A percentile compares a stretch with the other conserved stretches of the same genome.
phyloP scores from a whole-genome alignment of 1,284 basidiomycete genomes.

The Calocybe gambosa region DNA sequence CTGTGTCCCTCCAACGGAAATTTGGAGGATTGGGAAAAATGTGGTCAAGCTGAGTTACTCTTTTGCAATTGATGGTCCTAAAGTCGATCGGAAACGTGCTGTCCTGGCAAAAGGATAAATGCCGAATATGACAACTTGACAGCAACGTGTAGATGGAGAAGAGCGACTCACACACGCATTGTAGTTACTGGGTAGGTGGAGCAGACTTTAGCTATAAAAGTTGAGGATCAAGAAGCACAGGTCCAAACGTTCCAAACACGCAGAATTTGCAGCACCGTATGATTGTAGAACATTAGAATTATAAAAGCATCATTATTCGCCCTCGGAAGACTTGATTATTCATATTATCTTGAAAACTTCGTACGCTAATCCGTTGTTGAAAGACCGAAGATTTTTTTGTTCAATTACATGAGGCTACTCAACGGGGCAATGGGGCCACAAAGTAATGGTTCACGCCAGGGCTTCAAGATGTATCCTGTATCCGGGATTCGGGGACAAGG shows the following conservation, averaged over 20 bases:
- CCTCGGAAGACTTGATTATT: constrained; percentile 15
- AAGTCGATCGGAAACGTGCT: constrained; percentile 73
- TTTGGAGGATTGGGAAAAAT: constrained; percentile 24
- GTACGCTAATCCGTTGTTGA: constrained; percentile 13
- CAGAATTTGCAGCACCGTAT: constrained; percentile 31
- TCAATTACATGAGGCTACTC: constrained; percentile 29
- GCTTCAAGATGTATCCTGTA: constrained; percentile 49
- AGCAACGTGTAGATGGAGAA: constrained; percentile 68
- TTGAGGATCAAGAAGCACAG: constrained; percentile 59
- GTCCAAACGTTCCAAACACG: constrained; percentile 45
- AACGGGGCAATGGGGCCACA: constrained; percentile 53
- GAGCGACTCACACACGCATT: constrained; percentile 37
- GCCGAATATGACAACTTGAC: constrained; percentile 45
- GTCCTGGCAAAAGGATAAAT: constrained; percentile 60
- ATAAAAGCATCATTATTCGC: constrained; percentile 17
- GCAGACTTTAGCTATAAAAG: constrained; percentile 52
- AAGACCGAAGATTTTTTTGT: constrained; percentile 17
- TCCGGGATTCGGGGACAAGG: constrained; percentile 61
- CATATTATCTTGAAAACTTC: background rate
- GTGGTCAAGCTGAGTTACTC: constrained; percentile 24
- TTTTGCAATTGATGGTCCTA: constrained; percentile 42
- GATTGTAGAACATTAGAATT: constrained; percentile 24
- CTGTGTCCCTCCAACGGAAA: constrained; percentile 26
- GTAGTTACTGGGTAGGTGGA: constrained; percentile 61
- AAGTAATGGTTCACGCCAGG: constrained; percentile 38